Conservation (phyloP, 345 rosid genomes). For the Conringia planisiliqua region DNA sequence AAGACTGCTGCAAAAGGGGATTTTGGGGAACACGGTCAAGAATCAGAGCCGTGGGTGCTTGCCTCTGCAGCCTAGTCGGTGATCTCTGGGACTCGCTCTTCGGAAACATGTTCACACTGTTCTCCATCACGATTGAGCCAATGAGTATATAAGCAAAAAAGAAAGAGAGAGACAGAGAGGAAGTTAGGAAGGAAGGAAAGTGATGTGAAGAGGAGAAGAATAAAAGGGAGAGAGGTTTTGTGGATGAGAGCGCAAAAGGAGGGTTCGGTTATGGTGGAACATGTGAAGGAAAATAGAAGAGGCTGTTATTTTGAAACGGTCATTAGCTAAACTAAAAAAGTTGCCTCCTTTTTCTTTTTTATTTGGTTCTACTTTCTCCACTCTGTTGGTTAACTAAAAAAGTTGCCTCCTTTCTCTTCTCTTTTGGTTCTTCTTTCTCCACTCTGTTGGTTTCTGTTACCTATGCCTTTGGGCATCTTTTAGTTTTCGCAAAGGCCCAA, state of each 20-base stretch:
- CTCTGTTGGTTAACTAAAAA: background rate
- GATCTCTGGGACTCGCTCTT: slow-evolving; percentile 33
- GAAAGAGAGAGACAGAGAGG: background rate
- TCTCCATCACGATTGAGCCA: slow-evolving; percentile 27
- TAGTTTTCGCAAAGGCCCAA: slow-evolving; percentile 1
- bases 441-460: slow-evolving; percentile 8
- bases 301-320: slow-evolving; percentile 28
- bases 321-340: slow-evolving; percentile 7
- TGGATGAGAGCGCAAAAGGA: slow-evolving; percentile 1
- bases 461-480: background rate
- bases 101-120: slow-evolving; percentile 23
- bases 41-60: slow-evolving; percentile 47
- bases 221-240: slow-evolving; percentile 12
- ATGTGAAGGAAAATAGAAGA: slow-evolving; percentile 23
- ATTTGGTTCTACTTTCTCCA: background rate
- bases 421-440: slow-evolving; percentile 1
- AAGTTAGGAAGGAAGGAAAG: background rate
- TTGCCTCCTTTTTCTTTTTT: background rate
- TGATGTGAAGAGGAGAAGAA: slow-evolving; percentile 7
- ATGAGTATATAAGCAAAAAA: background rate
- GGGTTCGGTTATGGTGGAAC: slow-evolving; percentile 12
- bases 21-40: slow-evolving; percentile 19
- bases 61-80: slow-evolving; percentile 61
- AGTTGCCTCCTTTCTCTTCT: background rate
- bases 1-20: slow-evolving; percentile 8